phyloP scores from a whole-genome alignment of 129 eudicot genomes.

The Centrapalus pauciflorus region DNA sequence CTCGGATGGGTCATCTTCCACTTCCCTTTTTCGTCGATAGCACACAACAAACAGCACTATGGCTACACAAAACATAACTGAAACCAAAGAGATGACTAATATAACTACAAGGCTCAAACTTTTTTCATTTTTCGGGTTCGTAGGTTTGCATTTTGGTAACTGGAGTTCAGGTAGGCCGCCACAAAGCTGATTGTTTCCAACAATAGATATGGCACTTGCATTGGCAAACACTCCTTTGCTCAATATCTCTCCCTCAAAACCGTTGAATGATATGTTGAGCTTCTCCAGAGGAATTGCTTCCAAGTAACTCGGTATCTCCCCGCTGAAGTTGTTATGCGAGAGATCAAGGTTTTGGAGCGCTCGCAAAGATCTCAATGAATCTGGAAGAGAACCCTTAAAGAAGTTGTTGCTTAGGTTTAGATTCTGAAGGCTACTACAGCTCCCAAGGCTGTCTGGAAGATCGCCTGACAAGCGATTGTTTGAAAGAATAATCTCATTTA shows the following conservation, averaged over 20 bases:
- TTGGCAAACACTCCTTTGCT: slow-evolving; percentile 33
- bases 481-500: slow-evolving; percentile 17
- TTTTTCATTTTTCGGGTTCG: not conserved
- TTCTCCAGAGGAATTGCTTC: slow-evolving; percentile 11
- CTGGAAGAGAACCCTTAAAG: slow-evolving; percentile 33
- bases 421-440: slow-evolving; percentile 28
- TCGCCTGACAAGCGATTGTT: slow-evolving; percentile 36
- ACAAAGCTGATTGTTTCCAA: slow-evolving; percentile 32
- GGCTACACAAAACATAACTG: not conserved
- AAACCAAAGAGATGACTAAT: slow-evolving; percentile 15
- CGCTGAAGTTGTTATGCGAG: slow-evolving; percentile 43
- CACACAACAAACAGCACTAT: slow-evolving; percentile 6
- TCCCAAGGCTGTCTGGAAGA: slow-evolving; percentile 35
- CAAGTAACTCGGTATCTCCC: slow-evolving; percentile 27
- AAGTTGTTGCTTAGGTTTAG: slow-evolving; percentile 20
- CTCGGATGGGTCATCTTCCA: not conserved
- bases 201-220: slow-evolving; percentile 10
- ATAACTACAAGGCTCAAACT: slow-evolving; percentile 7
- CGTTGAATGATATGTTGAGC: slow-evolving; percentile 34
- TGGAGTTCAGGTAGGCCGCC: slow-evolving; percentile 31
- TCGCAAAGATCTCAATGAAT: slow-evolving; percentile 29
- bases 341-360: slow-evolving; percentile 28
- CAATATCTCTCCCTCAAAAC: slow-evolving; percentile 31
- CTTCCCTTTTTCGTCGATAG: slow-evolving; percentile 15
- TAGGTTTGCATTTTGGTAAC: slow-evolving; percentile 25